These are phyloP conservation scores for Ilyonectria robusta DNA, from an alignment of 2,329 filamentous ascomycete genomes.

Conservation along the genomic window DNA sequence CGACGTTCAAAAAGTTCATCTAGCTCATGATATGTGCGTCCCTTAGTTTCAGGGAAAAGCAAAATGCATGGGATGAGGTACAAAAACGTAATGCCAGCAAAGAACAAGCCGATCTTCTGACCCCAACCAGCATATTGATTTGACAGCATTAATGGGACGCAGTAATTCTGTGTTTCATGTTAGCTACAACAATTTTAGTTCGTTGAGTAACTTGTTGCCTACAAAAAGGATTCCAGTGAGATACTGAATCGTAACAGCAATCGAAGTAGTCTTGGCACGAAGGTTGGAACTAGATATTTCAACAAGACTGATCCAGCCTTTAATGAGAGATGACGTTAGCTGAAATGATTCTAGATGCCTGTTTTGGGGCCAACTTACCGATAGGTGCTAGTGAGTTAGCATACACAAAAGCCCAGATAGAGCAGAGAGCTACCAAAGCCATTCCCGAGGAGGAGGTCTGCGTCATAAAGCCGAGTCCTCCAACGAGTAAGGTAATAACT, in stretches of 20 bases:
- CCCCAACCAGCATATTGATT: slow-evolving; percentile 31
- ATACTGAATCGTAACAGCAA: slow-evolving; percentile 27
- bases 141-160: slow-evolving; percentile 40
- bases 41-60: slow-evolving; percentile 40
- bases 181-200: not conserved
- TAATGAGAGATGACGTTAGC: not conserved
- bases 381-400: slow-evolving; percentile 28
- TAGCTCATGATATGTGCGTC: slow-evolving; percentile 40
- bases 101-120: slow-evolving; percentile 33
- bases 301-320: slow-evolving; percentile 29
- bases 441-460: slow-evolving; percentile 27
- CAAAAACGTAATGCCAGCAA: slow-evolving; percentile 33
- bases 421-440: slow-evolving; percentile 25
- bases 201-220: not conserved
- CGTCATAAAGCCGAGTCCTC: slow-evolving; percentile 21
- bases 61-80: slow-evolving; percentile 28
- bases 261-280: slow-evolving; percentile 27
- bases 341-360: not conserved
- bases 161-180: slow-evolving; percentile 31
- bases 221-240: slow-evolving; percentile 28
- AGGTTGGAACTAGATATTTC: slow-evolving; percentile 25
- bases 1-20: slow-evolving; percentile 40
- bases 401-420: slow-evolving; percentile 31
- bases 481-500: slow-evolving; percentile 8
- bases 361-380: slow-evolving; percentile 1